Evolutionary conservation across 768 basidiomycete genomes (phyloP).

Genomic region (Lactarius indigo): DNA sequence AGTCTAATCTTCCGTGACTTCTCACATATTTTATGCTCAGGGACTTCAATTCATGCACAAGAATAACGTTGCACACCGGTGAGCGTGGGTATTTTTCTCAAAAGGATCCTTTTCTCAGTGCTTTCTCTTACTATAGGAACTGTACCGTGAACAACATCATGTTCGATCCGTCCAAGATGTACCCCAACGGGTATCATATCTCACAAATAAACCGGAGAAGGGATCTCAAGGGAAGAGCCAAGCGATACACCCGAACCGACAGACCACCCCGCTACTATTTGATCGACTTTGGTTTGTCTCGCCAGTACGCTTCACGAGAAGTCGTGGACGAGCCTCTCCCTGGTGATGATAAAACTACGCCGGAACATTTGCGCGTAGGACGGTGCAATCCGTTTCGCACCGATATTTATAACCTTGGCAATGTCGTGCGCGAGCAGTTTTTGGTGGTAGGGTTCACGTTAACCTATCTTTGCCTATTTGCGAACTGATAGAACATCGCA

Average conservation of each 20-base stretch:
- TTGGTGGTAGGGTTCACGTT: not conserved
- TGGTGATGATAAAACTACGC: constrained; percentile 29
- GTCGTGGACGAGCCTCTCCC: constrained; percentile 20
- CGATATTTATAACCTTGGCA: constrained; percentile 30
- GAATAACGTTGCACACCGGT: constrained; percentile 18
- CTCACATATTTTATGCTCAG: constrained; percentile 7
- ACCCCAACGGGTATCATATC: constrained; percentile 13
- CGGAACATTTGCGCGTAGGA: constrained; percentile 23
- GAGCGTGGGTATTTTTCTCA: not conserved
- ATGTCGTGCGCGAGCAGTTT: constrained; percentile 25
- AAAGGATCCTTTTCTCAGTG: not conserved
- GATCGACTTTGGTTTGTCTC: constrained; percentile 33
- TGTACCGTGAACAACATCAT: constrained; percentile 20
- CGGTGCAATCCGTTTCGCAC: constrained; percentile 28
- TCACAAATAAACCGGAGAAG: constrained; percentile 1
- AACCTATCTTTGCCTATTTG: not conserved
- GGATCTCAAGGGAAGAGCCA: constrained; percentile 10
- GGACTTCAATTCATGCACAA: constrained; percentile 13
- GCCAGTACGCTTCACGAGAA: constrained; percentile 13
- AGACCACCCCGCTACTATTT: constrained; percentile 29
- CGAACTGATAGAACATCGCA: constrained; percentile 6
- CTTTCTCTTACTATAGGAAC: constrained; percentile 3
- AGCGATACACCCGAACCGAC: constrained; percentile 28
- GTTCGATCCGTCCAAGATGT: constrained; percentile 16
- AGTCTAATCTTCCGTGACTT: not conserved